Percentiles rank a stretch among this genome's conserved stretches.
phyloP scores from a whole-genome alignment of 306 rosid species.

The Prunus mongolica region DNA sequence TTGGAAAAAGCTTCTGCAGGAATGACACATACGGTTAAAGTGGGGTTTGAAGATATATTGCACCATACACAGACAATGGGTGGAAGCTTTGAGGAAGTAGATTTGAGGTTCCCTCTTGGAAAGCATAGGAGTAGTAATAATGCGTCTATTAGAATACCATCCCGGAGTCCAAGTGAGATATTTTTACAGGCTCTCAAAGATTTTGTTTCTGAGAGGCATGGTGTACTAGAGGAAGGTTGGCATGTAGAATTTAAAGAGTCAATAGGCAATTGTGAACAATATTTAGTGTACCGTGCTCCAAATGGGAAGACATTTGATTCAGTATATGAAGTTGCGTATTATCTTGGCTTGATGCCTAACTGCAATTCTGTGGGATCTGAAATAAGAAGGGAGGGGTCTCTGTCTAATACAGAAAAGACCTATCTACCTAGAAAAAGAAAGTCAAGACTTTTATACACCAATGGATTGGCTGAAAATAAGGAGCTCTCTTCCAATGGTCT shows the following conservation, averaged over 20 bases:
- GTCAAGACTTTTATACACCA: constrained; percentile 38
- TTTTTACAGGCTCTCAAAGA: constrained; percentile 91
- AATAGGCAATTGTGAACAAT: constrained; percentile 54
- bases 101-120: constrained; percentile 52
- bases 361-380: constrained; percentile 54
- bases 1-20: constrained; percentile 56
- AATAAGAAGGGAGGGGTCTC: constrained; percentile 51
- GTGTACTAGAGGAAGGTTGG: constrained; percentile 96
- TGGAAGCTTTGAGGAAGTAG: constrained; percentile 59
- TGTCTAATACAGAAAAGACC: constrained; percentile 43
- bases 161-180: constrained; percentile 53
- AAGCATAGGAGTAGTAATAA: constrained; percentile 49
- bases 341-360: constrained; percentile 74
- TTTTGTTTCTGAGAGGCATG: constrained; percentile 75
- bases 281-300: constrained; percentile 92
- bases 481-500: constrained; percentile 46
- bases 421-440: constrained; percentile 65
- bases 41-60: constrained; percentile 68
- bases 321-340: constrained; percentile 87
- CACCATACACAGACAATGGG: constrained; percentile 46
- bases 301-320: constrained; percentile 93
- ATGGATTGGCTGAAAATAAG: constrained; percentile 68
- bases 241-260: constrained; percentile 81
- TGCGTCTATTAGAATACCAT: constrained; percentile 45
- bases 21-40: constrained; percentile 55